Evolutionary conservation across 208 protist species (phyloP), one percentile per base, ranked within the genome.

Genomic region (Crithidia fasciculata): DNA sequence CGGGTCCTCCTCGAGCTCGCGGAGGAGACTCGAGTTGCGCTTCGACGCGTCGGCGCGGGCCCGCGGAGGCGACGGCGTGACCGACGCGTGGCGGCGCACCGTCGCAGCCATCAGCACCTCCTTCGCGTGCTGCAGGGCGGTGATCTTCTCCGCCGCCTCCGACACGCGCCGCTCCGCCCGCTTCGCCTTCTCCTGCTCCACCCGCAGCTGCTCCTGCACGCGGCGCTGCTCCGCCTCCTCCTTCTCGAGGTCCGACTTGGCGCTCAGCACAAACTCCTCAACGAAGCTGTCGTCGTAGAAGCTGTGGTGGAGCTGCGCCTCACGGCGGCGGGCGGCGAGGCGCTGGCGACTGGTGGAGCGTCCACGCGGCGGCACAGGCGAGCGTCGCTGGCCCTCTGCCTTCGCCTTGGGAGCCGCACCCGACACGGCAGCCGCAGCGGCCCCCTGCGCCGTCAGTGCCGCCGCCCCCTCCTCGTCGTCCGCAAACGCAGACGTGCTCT

Each of bases 251-350:
- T 80, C 70, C 41, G 72, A 72, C 65, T 86, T 74, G 16, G 76
- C 76, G 37, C 71, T 80, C 18, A 89, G 83, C 61, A 96, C 88
- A 66, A 89, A 96, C 76, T 95, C 88, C 78, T 96, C 92, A 10
- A 96, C 89, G 59, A 96, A 86, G 78, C 89, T 95, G 72, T 96
- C 92, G 69, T 96, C 92, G 83, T 95, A 96, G 67, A 96, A 96
- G 69, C 87, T 89, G 70, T 91, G 85, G 55, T 94, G 82, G 61
- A 93, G 78, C 76, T 95, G 82, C 13, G 92, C 92, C 78, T 96
- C 84, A 47, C 83, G 75, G 18, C 88, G 80, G 41, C 89, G 89
- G 8, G 80, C 83, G 13, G 79, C 85, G 9, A 94, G 81, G 6
- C 92, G 89, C 87, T 95, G 92, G 18, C 89, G 87, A 69, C 92